Evolutionary conservation across 139 green algal species (phyloP), one percentile per base, ranked within the genome.

Genomic region (Coelastrella sp.): DNA sequence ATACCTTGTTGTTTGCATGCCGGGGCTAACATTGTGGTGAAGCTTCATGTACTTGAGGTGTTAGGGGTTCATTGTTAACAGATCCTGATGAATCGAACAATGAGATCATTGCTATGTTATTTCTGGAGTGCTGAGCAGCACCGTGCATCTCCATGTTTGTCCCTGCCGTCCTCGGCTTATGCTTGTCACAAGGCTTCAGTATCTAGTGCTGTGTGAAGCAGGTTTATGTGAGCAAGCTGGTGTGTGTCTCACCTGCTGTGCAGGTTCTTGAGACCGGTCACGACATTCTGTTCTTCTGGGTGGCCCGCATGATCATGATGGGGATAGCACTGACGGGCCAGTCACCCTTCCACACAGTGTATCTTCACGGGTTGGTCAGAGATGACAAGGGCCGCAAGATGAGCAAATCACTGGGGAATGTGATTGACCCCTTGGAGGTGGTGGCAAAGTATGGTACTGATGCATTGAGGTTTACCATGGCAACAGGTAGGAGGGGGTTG

Each of bases 211-310:
- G n/a, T n/a, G n/a, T n/a, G n/a, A n/a, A n/a, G n/a, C n/a, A n/a
- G n/a, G n/a, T n/a, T n/a, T n/a, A n/a, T n/a, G n/a, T n/a, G n/a
- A n/a, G n/a, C n/a, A n/a, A n/a, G n/a, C n/a, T n/a, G n/a, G n/a
- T n/a, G n/a, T n/a, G n/a, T n/a, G n/a, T n/a, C n/a, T 32, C 59
- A 32, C 27, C 59, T 23, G 13, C 59, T 7, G 2, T 79, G 73
- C 89, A 99, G 96, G 53, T 96, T 93, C 64, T 99, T 89, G 97
- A 99, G 91, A 99, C 97, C 7, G 96, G 96, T 15, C 96, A 99
- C 79, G 98, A 99, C 90, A 99, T 99, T 89, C 87, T 99, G n/a
- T 99, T 99, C 91, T 99, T 99, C 93, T 99, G 98, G 98, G 98
- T 99, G 45, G 98, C 98, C n/a, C 93, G 98, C 67, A 99, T 99